Evolutionary conservation across 352 stramenopile genomes (phyloP).

Genomic region (Phytophthora cactorum): DNA sequence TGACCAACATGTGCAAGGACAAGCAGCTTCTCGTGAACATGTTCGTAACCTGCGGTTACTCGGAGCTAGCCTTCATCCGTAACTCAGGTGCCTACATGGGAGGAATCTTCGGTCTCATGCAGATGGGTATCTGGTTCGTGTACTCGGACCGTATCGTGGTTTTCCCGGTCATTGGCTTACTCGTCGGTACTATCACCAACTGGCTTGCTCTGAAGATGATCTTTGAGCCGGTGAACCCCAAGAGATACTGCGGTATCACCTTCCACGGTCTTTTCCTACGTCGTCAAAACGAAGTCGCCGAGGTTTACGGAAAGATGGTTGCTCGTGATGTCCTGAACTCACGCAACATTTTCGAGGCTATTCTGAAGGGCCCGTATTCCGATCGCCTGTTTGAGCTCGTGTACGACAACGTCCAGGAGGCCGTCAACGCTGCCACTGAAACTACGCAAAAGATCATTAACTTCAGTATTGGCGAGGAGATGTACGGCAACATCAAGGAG

Average conservation of each 20-base stretch:
- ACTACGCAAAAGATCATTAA: slow-evolving; percentile 88
- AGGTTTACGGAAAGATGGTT: slow-evolving; percentile 90
- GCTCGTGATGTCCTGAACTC: slow-evolving; percentile 87
- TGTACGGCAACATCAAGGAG: slow-evolving; percentile 87
- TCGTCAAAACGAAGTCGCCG: slow-evolving; percentile 91
- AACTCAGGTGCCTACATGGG: slow-evolving; percentile 92
- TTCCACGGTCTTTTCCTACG: slow-evolving; percentile 96
- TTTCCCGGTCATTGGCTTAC: slow-evolving; percentile 92
- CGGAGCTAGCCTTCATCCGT: slow-evolving; percentile 92
- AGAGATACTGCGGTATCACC: slow-evolving; percentile 88
- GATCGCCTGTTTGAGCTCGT: slow-evolving; percentile 89
- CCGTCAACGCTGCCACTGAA: slow-evolving; percentile 79
- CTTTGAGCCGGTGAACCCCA: slow-evolving; percentile 91
- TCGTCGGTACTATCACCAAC: slow-evolving; percentile 98
- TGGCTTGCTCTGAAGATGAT: slow-evolving; percentile 96
- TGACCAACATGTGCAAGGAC: slow-evolving; percentile 94
- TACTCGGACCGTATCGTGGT: slow-evolving; percentile 83
- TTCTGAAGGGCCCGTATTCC: slow-evolving; percentile 88
- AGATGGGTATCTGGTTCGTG: slow-evolving; percentile 91
- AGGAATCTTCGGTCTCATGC: slow-evolving; percentile 87
- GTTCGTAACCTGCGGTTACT: slow-evolving; percentile 93
- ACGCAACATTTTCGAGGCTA: slow-evolving; percentile 90
- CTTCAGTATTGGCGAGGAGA: slow-evolving; percentile 83
- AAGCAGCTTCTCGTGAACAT: slow-evolving; percentile 97
- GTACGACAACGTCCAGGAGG: slow-evolving; percentile 87